phyloP scores from a whole-genome alignment of 257 asterid genomes.

The Cruciata laevipes region DNA sequence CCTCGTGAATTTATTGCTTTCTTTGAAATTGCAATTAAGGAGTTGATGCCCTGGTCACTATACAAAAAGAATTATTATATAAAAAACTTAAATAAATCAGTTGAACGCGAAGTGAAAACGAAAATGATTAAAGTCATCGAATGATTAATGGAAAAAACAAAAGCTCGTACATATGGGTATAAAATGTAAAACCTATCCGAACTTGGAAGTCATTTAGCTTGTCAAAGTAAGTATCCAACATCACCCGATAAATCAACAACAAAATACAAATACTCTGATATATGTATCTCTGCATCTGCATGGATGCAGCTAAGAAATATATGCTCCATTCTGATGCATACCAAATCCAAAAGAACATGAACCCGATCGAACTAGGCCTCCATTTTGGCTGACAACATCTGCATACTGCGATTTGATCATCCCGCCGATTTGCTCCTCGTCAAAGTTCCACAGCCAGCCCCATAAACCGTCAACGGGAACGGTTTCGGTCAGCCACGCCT shows the following conservation, averaged over 20 bases:
- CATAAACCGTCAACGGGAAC: slow-evolving; percentile 30
- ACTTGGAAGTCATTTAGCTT: neutral
- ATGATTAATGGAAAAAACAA: neutral
- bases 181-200: neutral
- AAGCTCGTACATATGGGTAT: neutral
- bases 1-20: too few relatives aligned
- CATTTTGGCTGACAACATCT: neutral
- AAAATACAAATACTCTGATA: neutral
- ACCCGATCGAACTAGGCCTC: neutral
- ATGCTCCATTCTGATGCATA: neutral
- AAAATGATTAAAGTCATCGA: too few relatives aligned
- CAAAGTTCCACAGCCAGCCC: slow-evolving; percentile 50
- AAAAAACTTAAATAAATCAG: too few relatives aligned
- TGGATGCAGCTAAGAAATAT: neutral
- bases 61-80: too few relatives aligned
- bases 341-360: neutral
- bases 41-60: too few relatives aligned
- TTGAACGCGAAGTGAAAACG: too few relatives aligned
- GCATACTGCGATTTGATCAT: neutral
- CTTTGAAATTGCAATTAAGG: too few relatives aligned
- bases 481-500: slow-evolving; percentile 7
- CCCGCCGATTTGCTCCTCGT: neutral
- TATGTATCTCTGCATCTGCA: neutral
- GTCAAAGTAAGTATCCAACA: neutral
- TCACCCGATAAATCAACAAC: neutral